Evolutionary conservation across 176 grass and related monocot genomes (phyloP), one percentile per base, ranked within the genome.

Genomic region (Areca catechu): DNA sequence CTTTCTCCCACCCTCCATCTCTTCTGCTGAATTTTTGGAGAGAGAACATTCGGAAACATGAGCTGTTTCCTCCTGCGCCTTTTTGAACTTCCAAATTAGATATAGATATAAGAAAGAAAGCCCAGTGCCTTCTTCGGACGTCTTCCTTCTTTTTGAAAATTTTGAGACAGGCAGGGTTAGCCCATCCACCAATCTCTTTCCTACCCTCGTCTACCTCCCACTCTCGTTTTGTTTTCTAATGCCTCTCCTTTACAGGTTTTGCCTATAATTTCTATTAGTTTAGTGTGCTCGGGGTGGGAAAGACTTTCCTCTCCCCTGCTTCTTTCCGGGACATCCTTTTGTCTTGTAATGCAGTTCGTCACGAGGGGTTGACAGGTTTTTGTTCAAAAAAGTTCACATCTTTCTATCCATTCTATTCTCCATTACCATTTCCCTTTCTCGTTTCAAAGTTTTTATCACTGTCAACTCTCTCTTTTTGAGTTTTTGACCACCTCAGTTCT

Each of bases 301-400:
- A 49, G 50, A 28, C 24, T 50, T 43, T 62, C 50, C 18, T 28
- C 20, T 55, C 68, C 54, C 28, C 43, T 63, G 57, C 18, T 21
- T 66, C 57, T 55, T 53, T 24, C 51, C 56, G 50, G 62, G 63
- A 51, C 70, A 74, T 63, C 29, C 63, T 68, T 68, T 80, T 80
- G 77, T 80, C 77, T 74, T 74, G 22, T 74, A 74, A 59, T 69
- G 70, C 49, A 43, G 56, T 66, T 73, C 62, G 60, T 72, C 69
- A 79, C 69, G 61, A 73, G 69, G 61, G 54, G 48, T 61, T 22
- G 37, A 24, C 43, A 37, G 30, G 23, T 60, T 51, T 77, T 27
- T 57, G 4, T 51, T 62, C 50, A 1, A 47, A 62, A 72, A 72
- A 61, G 24, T 49, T 61, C 49, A 4, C 19, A n/a, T 22, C 25